Evolutionary conservation across 2,329 filamentous ascomycete genomes (phyloP).

Genomic region (Colletotrichum chlorophyti): DNA sequence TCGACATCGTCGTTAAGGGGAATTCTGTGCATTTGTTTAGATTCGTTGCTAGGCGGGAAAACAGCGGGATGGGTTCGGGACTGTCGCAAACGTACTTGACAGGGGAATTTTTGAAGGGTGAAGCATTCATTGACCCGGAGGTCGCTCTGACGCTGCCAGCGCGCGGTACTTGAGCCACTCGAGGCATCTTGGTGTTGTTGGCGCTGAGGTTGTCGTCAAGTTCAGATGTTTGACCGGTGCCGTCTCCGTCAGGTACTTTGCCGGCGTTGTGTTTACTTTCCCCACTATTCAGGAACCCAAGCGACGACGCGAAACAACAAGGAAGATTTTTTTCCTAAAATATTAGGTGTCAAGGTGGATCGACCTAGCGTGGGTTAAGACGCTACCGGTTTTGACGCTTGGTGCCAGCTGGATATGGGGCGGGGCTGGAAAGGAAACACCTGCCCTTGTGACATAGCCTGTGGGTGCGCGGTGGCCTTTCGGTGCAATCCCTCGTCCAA

Average conservation of each 20-base stretch:
- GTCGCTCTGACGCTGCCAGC: slow-evolving; percentile 53
- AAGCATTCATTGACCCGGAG: slow-evolving; percentile 53
- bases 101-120: slow-evolving; percentile 64
- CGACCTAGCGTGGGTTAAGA: no score
- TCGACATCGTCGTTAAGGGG: slow-evolving; percentile 94
- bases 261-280: slow-evolving; percentile 28
- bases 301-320: slow-evolving; percentile 27
- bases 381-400: no score
- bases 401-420: not conserved
- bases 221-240: slow-evolving; percentile 6
- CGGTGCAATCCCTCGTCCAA: slow-evolving; percentile 10
- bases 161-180: slow-evolving; percentile 62
- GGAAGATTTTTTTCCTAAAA: slow-evolving; percentile 3
- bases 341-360: slow-evolving; percentile 17
- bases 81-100: slow-evolving; percentile 55
- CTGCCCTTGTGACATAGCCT: no score
- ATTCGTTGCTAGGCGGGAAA: slow-evolving; percentile 27
- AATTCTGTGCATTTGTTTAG: slow-evolving; percentile 64
- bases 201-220: slow-evolving; percentile 30
- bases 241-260: not conserved
- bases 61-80: not conserved
- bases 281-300: slow-evolving; percentile 21
- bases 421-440: slow-evolving; percentile 3
- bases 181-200: slow-evolving; percentile 55
- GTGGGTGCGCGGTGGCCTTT: no score